Evolutionary conservation across 768 basidiomycete genomes (phyloP).

Genomic region (Amanita rubescens): DNA sequence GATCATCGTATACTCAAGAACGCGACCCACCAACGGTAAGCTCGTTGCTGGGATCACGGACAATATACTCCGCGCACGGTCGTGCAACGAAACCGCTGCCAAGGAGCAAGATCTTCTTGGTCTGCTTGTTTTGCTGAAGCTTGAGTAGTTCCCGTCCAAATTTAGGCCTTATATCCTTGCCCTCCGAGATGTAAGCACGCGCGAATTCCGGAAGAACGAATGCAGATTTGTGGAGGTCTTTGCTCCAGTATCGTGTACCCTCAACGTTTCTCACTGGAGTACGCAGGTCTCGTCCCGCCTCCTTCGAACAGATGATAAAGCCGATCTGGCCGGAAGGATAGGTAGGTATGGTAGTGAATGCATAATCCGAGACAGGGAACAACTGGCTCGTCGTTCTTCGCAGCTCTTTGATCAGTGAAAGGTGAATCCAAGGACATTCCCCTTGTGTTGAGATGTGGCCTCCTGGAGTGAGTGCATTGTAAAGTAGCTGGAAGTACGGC

Average conservation of each 20-base stretch:
- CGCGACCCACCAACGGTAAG: constrained; percentile 69
- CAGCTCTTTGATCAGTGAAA: constrained; percentile 76
- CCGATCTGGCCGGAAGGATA: constrained; percentile 99
- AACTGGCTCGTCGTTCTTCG: constrained; percentile 58
- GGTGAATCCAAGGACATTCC: constrained; percentile 93
- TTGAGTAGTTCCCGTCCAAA: constrained; percentile 61
- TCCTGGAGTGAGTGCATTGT: constrained; percentile 82
- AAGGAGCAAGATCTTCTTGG: constrained; percentile 74
- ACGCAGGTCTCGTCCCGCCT: constrained; percentile 57
- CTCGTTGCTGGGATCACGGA: constrained; percentile 69
- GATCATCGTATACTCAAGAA: not conserved
- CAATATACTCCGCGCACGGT: constrained; percentile 94
- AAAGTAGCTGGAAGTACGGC: constrained; percentile 92
- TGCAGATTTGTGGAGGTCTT: constrained; percentile 68
- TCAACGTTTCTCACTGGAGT: constrained; percentile 67
- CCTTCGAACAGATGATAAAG: constrained; percentile 84
- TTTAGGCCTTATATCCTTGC: constrained; percentile 60
- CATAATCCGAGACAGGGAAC: constrained; percentile 84
- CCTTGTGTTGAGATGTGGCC: constrained; percentile 95
- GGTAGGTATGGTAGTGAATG: constrained; percentile 93
- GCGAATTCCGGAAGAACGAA: constrained; percentile 95
- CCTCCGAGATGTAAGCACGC: constrained; percentile 64
- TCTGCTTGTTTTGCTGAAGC: constrained; percentile 32
- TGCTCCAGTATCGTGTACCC: constrained; percentile 79
- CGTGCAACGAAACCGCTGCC: constrained; percentile 94